phyloP scores from a whole-genome alignment of 148 eudicot genomes.

The Fagopyrum homotropicum region DNA sequence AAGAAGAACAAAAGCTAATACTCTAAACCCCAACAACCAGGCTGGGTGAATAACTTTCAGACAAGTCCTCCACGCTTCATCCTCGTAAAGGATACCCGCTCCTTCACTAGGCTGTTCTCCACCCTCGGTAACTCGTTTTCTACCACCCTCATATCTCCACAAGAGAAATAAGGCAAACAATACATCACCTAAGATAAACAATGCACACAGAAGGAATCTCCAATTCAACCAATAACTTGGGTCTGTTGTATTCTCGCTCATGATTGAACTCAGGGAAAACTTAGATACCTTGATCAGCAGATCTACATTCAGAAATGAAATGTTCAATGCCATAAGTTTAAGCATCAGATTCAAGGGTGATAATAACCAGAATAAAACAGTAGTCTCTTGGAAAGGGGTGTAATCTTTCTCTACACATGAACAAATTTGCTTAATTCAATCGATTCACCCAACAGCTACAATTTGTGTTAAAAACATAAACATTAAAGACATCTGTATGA shows the following conservation, averaged over 20 bases:
- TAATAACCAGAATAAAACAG: background rate
- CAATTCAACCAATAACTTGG: constrained; percentile 87
- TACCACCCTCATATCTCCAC: constrained; percentile 60
- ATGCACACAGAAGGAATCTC: constrained; percentile 72
- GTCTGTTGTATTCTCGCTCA: constrained; percentile 63
- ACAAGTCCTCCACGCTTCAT: constrained; percentile 74
- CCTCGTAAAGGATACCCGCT: constrained; percentile 37
- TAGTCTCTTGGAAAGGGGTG: background rate
- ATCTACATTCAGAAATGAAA: background rate
- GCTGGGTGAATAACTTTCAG: constrained; percentile 49
- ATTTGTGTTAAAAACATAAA: background rate
- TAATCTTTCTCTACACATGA: background rate
- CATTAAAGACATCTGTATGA: background rate
- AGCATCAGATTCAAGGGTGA: background rate
- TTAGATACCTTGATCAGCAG: background rate
- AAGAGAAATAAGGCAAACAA: constrained; percentile 34
- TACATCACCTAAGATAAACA: constrained; percentile 44
- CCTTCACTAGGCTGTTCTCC: constrained; percentile 26
- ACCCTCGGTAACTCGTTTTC: constrained; percentile 19
- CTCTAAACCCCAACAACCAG: constrained; percentile 63
- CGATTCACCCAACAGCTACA: background rate
- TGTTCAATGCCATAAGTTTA: background rate
- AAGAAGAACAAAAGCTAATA: constrained; percentile 47
- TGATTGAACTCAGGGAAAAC: constrained; percentile 16
- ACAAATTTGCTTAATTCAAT: background rate